Conservation (phyloP, 2,329 filamentous ascomycete genomes). For the Bipolaris zeicola region DNA sequence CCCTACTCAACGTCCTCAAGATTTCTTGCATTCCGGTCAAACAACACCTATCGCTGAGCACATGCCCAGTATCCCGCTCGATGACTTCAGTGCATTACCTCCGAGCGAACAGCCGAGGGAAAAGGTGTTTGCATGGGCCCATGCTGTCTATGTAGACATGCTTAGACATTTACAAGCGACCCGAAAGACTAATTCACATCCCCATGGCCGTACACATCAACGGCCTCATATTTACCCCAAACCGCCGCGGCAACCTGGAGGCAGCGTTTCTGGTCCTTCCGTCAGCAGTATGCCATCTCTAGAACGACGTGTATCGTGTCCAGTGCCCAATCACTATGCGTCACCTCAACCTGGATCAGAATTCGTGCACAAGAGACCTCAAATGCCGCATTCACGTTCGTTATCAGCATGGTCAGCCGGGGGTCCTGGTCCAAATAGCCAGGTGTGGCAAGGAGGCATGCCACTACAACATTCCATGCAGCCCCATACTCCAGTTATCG, state of each 20-base stretch:
- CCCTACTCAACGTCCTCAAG: constrained; percentile 31
- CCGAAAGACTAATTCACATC: constrained; percentile 47
- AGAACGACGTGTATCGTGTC: constrained; percentile 40
- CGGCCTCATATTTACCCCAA: constrained; percentile 67
- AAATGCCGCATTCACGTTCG: constrained; percentile 36
- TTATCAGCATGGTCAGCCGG: constrained; percentile 37
- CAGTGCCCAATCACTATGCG: constrained; percentile 30
- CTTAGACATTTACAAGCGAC: constrained; percentile 56
- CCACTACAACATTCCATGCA: constrained; percentile 29
- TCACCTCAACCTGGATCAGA: constrained; percentile 31
- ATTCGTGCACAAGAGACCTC: constrained; percentile 25
- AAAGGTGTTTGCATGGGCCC: constrained; percentile 53
- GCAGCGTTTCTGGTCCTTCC: constrained; percentile 53
- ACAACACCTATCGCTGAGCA: constrained; percentile 35
- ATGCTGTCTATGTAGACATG: constrained; percentile 56
- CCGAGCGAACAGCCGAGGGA: constrained; percentile 52
- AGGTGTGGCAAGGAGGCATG: constrained; percentile 36
- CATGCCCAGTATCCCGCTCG: constrained; percentile 24
- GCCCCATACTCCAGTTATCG: constrained; percentile 29
- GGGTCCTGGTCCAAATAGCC: constrained; percentile 22
- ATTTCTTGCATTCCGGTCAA: constrained; percentile 40
- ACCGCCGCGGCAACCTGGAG: constrained; percentile 62
- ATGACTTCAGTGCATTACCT: constrained; percentile 51
- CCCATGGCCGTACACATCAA: constrained; percentile 51
- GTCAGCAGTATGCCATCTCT: constrained; percentile 36